These are phyloP conservation scores for Chaetomidium leptoderma DNA, from an alignment of 495 filamentous ascomycete genomes.

Conservation along the genomic window DNA sequence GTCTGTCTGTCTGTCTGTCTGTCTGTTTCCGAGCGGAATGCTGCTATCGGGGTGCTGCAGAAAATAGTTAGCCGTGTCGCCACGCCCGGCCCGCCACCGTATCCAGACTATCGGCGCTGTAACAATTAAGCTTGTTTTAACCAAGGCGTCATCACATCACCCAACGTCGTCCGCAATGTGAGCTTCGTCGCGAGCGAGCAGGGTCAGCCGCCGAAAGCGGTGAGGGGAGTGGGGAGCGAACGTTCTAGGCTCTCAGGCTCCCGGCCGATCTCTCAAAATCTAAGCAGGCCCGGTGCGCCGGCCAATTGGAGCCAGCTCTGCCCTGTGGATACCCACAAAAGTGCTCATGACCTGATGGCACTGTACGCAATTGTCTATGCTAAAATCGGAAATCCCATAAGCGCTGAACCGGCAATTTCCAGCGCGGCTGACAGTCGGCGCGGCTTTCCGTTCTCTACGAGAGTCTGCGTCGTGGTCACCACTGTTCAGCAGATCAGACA, in stretches of 20 bases:
- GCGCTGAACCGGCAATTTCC: slow-evolving; percentile 14
- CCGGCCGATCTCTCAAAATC: slow-evolving; percentile 13
- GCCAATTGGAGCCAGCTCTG: not conserved
- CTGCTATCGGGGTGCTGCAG: not conserved
- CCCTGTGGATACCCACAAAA: not conserved
- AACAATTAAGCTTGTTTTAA: slow-evolving; percentile 7
- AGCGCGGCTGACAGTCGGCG: not conserved
- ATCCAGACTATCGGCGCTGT: not conserved
- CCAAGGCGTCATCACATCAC: no score
- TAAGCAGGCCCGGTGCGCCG: not conserved
- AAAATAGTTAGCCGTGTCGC: no score
- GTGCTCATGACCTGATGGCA: slow-evolving; percentile 6
- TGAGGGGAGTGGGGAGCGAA: slow-evolving; percentile 12
- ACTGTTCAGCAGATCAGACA: no score
- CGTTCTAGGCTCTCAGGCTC: slow-evolving; percentile 19
- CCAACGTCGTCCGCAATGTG: not conserved
- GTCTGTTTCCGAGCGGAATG: not conserved
- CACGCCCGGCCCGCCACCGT: no score
- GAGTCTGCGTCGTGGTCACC: no score
- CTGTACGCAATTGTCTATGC: slow-evolving; percentile 15
- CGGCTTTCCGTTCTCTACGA: not conserved
- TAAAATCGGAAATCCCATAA: slow-evolving; percentile 25
- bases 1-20: no score
- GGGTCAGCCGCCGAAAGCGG: not conserved
- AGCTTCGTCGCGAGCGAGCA: not conserved